Base-by-base conservation (phyloP, 2,329 filamentous ascomycete genomes). In the Cercospora canescens region DNA sequence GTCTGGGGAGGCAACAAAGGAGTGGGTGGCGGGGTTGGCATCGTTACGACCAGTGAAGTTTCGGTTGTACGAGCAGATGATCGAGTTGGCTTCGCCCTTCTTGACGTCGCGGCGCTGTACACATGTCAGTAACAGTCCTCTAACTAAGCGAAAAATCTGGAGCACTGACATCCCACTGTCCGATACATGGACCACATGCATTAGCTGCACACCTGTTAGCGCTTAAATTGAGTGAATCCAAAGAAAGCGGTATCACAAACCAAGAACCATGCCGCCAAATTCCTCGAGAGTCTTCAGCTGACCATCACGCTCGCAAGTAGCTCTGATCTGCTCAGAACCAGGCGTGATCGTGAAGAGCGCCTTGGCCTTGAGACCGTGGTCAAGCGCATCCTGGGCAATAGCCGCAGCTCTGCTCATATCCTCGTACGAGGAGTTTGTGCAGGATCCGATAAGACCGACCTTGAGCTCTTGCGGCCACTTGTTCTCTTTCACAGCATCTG, bases 41-140 rank as follows among this genome's bases (percentile, higher is more conserved):
- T 97, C 94, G 81, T 98, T 98, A 79, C 95, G 93, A 72, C 94
- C 94, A 68, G 94, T 98, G 86, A 99, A 98, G 89, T 99, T 98
- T 83, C 95, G 93, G 91, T 99, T 99, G 90, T 97, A 99, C 30
- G 95, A 98, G 55, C 94, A 97, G 79, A 99, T 86, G 80, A 99
- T 99, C 6, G 93, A 96, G 89, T 99, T 99, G 76, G 93, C 85
- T 75, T 92, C 89, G 72, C 94, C 94, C 88, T 98, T 97, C 87
- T 94, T 91, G 64, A 97, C 93, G 74, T 98, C 94, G 26, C 93
- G 75, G 97, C 41, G 30, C 45, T 52, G 24, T n/a, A 4, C 24
- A 16, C 18, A 34, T n/a, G 30, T 28, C 26, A 50, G 50, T 21
- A 32, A 28, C n/a, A 52, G 12, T 45, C 24, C 57, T 7, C 16